Conservation (phyloP, 495 filamentous ascomycete genomes). For the Halenospora varia region DNA sequence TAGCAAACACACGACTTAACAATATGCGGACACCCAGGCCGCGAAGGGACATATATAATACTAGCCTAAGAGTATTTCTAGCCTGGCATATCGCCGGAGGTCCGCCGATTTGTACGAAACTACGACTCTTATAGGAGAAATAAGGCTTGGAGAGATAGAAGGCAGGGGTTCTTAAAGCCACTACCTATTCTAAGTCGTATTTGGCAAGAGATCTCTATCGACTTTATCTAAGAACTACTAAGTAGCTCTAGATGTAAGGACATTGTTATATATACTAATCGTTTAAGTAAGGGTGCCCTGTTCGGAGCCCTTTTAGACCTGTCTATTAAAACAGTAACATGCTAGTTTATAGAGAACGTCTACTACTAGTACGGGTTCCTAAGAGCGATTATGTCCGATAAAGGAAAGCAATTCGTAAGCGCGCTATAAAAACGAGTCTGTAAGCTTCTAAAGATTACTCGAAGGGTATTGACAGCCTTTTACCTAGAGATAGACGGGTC, state of each 20-base stretch:
- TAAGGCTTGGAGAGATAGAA: background rate
- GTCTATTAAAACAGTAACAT: background rate
- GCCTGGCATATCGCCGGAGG: background rate
- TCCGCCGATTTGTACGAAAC: background rate
- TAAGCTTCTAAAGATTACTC: background rate
- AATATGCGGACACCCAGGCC: background rate
- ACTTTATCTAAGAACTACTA: conserved; percentile 25
- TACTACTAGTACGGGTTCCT: background rate
- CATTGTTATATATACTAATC: conserved; percentile 23
- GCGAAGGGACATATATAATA: background rate
- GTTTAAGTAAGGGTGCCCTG: conserved; percentile 2
- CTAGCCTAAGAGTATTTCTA: background rate
- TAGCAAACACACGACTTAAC: background rate
- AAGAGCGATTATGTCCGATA: background rate
- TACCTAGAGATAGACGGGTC: background rate
- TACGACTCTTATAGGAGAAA: background rate
- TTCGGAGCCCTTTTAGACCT: background rate
- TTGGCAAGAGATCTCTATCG: conserved; percentile 26
- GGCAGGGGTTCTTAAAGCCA: conserved; percentile 18
- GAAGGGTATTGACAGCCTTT: background rate
- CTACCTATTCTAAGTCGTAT: conserved; percentile 12
- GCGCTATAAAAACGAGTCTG: background rate
- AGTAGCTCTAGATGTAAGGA: conserved; percentile 9
- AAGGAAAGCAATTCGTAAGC: background rate
- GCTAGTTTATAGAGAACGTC: background rate